A percentile compares a stretch with the other conserved stretches of the same genome.
phyloP scores from a whole-genome alignment of 169 alveolate genomes.

The Plasmodium gaboni region DNA sequence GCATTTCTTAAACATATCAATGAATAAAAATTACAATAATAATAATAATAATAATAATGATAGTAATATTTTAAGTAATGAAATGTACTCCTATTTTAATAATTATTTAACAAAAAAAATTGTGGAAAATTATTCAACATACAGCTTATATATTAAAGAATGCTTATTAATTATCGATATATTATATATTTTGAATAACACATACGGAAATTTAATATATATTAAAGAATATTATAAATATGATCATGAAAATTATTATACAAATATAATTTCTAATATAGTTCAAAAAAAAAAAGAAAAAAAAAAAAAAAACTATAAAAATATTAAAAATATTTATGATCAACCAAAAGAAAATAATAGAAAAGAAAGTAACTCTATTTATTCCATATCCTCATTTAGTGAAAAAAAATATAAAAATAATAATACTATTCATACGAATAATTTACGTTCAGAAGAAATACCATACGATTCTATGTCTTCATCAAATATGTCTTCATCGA shows the following conservation, averaged over 20 bases:
- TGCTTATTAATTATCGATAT: constrained; percentile 63
- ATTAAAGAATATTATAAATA: constrained; percentile 58
- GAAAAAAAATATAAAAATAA: neutral
- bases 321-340: too few relatives aligned
- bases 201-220: constrained; percentile 56
- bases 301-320: neutral
- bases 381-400: constrained; percentile 22
- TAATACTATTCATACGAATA: too few relatives aligned
- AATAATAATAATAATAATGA: neutral
- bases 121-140: constrained; percentile 30
- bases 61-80: neutral
- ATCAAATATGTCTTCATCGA: neutral
- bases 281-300: constrained; percentile 6
- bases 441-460: too few relatives aligned
- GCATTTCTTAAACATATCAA: neutral
- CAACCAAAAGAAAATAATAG: neutral
- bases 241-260: constrained; percentile 53
- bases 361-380: constrained; percentile 16
- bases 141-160: constrained; percentile 55
- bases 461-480: neutral
- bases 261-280: neutral
- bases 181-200: constrained; percentile 52
- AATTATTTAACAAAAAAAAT: constrained; percentile 65
- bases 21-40: neutral
- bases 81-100: constrained; percentile 19